Conservation (phyloP, 306 rosid species). For the Trichosanthes truncata region DNA sequence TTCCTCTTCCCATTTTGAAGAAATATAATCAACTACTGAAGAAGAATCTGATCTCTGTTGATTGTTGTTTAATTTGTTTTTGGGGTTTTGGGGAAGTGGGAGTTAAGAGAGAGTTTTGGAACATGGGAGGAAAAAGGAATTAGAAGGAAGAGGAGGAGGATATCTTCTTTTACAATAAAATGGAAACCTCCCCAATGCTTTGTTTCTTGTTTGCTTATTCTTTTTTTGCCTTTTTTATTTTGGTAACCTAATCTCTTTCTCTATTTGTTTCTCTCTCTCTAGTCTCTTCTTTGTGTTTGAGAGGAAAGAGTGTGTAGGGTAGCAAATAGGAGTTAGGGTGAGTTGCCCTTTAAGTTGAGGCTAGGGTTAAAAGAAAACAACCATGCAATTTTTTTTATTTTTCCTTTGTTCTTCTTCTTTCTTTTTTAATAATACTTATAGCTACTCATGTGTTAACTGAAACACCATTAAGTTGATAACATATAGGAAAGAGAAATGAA, state of each 20-base stretch:
- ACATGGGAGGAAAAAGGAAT: neutral
- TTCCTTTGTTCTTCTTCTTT: too few species aligned
- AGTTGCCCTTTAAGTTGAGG: too few species aligned
- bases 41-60: too few species aligned
- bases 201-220: conserved; percentile 20
- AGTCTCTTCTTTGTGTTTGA: neutral
- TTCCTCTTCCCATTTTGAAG: conserved; percentile 62
- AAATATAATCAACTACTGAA: too few species aligned
- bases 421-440: too few species aligned
- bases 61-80: neutral
- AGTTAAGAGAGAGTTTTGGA: conserved; percentile 18
- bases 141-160: too few species aligned
- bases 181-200: conserved; percentile 31
- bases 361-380: too few species aligned
- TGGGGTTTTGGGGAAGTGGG: conserved; percentile 31
- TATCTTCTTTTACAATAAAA: conserved; percentile 35
- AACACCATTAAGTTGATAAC: too few species aligned
- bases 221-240: conserved; percentile 27
- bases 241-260: conserved; percentile 5
- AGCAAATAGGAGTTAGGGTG: neutral
- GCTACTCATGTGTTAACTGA: too few species aligned
- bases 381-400: too few species aligned
- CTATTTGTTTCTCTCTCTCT: neutral
- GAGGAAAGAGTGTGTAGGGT: neutral
- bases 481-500: too few species aligned